These are phyloP conservation scores for Dentipellis sp. DNA, from an alignment of 768 basidiomycete species.

Conservation along the genomic window DNA sequence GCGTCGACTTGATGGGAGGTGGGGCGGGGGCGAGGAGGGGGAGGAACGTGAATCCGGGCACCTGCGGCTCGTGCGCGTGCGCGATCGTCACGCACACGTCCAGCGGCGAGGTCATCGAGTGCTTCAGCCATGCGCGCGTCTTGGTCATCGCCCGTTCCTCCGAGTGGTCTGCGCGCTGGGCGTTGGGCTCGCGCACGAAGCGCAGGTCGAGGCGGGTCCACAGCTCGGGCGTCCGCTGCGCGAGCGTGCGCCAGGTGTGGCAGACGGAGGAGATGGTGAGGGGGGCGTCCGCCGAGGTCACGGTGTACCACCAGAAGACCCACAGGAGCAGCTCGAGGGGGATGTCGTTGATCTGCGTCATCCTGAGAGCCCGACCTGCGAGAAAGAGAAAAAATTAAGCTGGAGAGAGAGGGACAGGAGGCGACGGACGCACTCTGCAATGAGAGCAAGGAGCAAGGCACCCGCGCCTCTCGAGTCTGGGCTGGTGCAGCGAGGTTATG, in stretches of 20 bases:
- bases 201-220: not conserved
- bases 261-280: not conserved
- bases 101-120: not conserved
- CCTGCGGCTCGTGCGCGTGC: not conserved
- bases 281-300: not conserved
- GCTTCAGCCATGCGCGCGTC: not conserved
- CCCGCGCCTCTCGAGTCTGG: no score
- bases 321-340: not conserved
- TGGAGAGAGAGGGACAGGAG: no score
- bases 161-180: not conserved
- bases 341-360: not conserved
- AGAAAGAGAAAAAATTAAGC: no score
- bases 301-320: not conserved
- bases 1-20: not conserved
- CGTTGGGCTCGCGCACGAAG: not conserved
- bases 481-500: no score
- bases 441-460: no score
- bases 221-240: not conserved
- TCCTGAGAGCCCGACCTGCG: not conserved
- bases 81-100: not conserved
- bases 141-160: not conserved
- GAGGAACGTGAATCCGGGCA: not conserved
- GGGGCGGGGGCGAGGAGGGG: not conserved
- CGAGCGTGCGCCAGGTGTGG: not conserved
- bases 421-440: no score